Conservation (phyloP, 345 rosid species). For the Eucalyptus urophylla region DNA sequence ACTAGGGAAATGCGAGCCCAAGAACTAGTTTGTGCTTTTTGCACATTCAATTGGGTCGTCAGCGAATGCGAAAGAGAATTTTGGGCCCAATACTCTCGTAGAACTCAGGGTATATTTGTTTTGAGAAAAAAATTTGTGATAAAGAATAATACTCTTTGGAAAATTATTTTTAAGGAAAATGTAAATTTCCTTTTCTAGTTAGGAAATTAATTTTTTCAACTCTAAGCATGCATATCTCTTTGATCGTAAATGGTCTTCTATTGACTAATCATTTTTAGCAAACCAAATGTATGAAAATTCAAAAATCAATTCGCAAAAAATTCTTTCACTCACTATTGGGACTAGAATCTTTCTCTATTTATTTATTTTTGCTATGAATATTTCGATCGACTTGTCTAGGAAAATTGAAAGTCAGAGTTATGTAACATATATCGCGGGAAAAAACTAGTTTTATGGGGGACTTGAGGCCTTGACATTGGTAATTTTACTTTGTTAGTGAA, state of each 20-base stretch:
- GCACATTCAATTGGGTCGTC: not conserved
- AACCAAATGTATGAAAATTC: not conserved
- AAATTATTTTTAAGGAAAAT: not conserved
- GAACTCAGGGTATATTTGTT: not conserved
- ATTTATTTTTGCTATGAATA: not conserved
- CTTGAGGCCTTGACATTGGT: not conserved
- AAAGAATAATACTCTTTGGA: fast-evolving
- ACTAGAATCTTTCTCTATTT: not conserved
- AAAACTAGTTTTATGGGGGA: not conserved
- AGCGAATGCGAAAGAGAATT: not conserved
- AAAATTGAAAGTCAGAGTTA: not conserved
- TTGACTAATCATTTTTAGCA: not conserved
- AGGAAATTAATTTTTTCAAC: not conserved
- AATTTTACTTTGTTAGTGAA: not conserved
- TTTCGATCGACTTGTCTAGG: not conserved
- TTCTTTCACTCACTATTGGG: not conserved
- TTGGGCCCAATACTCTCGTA: not conserved
- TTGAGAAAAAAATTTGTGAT: not conserved
- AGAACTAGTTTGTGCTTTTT: not conserved
- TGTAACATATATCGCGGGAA: not conserved
- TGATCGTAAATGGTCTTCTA: not conserved
- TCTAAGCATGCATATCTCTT: not conserved
- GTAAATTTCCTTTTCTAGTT: fast-evolving
- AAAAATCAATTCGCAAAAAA: not conserved
- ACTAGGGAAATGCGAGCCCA: not conserved